phyloP scores from a whole-genome alignment of 1,284 basidiomycete species.

The Trametes versicolor region DNA sequence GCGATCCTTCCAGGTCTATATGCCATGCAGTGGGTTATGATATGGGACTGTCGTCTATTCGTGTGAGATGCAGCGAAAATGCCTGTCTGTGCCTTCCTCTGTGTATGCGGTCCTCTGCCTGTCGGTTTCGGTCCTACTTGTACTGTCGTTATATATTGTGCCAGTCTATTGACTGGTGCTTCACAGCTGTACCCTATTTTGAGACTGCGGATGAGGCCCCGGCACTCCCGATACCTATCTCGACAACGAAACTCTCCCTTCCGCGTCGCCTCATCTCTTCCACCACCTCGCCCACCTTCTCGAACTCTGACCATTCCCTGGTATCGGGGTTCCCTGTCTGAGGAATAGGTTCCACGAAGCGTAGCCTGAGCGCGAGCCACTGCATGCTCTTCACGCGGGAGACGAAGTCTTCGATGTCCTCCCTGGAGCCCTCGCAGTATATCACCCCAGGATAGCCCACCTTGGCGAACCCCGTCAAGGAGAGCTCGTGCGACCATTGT shows the following conservation, averaged over 20 bases:
- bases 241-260: conserved; percentile 63
- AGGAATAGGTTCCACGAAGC: conserved; percentile 61
- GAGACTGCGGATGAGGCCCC: conserved; percentile 18
- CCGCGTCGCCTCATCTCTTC: conserved; percentile 70
- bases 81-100: conserved; percentile 14
- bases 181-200: not conserved
- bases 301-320: conserved; percentile 63
- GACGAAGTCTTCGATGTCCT: conserved; percentile 70
- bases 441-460: conserved; percentile 80
- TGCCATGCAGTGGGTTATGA: conserved; percentile 7
- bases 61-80: conserved; percentile 14
- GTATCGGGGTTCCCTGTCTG: not conserved
- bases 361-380: conserved; percentile 76
- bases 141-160: conserved; percentile 24
- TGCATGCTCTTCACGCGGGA: conserved; percentile 78
- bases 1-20: not conserved
- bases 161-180: not conserved
- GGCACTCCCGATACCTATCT: conserved; percentile 71
- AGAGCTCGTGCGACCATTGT: conserved; percentile 66
- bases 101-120: conserved; percentile 26
- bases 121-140: conserved; percentile 24
- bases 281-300: conserved; percentile 76
- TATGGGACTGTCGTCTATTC: not conserved
- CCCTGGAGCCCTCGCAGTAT: conserved; percentile 66
- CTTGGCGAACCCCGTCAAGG: conserved; percentile 74